These are phyloP conservation scores for Pestalotiopsis sp. DNA, from an alignment of 2,329 filamentous ascomycete species.

Conservation along the genomic window DNA sequence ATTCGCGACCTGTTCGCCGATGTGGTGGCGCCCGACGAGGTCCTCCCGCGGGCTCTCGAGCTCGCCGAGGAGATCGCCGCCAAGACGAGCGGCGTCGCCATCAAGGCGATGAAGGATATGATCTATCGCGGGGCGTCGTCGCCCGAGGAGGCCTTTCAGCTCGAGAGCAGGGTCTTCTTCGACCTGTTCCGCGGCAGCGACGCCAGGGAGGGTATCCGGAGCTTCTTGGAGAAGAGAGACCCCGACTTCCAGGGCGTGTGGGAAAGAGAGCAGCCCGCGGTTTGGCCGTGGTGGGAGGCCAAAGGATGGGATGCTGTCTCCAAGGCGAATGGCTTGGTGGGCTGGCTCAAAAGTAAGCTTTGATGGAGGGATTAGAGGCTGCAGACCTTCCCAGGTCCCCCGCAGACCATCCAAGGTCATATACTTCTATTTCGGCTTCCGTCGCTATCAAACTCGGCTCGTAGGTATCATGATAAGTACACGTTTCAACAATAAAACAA, in stretches of 20 bases:
- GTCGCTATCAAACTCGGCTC: neutral
- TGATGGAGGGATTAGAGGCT: slow-evolving; percentile 5
- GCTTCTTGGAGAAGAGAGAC: slow-evolving; percentile 71
- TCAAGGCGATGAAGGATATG: slow-evolving; percentile 71
- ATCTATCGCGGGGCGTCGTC: slow-evolving; percentile 63
- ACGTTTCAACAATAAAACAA: neutral
- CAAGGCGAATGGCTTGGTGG: slow-evolving; percentile 8
- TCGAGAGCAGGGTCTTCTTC: slow-evolving; percentile 68
- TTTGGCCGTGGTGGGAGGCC: slow-evolving; percentile 71
- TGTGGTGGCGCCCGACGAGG: slow-evolving; percentile 59
- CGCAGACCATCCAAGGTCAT: neutral
- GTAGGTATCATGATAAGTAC: slow-evolving; percentile 5
- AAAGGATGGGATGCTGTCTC: slow-evolving; percentile 34
- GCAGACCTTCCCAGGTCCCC: neutral
- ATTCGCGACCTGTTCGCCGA: slow-evolving; percentile 69
- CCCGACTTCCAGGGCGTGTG: slow-evolving; percentile 64
- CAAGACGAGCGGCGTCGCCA: slow-evolving; percentile 67
- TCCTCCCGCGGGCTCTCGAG: slow-evolving; percentile 66
- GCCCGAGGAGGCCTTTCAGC: slow-evolving; percentile 70
- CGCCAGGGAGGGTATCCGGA: slow-evolving; percentile 66
- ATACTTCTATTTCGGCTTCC: neutral
- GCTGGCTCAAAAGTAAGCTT: slow-evolving; percentile 19
- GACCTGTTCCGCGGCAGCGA: slow-evolving; percentile 61
- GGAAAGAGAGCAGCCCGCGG: slow-evolving; percentile 58
- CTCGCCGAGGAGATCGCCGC: slow-evolving; percentile 67